These are phyloP conservation scores for Fusarium devonianum DNA, from an alignment of 2,329 filamentous ascomycete species.

Conservation along the genomic window DNA sequence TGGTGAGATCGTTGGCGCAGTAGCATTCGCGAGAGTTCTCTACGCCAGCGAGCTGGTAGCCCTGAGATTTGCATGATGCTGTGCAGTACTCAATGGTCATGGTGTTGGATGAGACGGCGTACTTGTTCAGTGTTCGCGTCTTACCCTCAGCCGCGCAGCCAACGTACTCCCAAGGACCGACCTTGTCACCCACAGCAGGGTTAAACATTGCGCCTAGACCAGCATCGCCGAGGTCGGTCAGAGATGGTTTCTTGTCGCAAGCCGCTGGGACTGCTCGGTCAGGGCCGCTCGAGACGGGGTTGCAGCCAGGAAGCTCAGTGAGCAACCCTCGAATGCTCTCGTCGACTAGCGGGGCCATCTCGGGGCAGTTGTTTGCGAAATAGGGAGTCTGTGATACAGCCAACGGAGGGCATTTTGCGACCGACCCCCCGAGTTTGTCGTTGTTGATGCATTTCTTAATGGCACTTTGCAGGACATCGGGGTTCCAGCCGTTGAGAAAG, in stretches of 20 bases:
- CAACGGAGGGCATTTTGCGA: slow-evolving; percentile 25
- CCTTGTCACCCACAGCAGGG: slow-evolving; percentile 27
- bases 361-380: slow-evolving; percentile 32
- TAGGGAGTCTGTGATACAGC: slow-evolving; percentile 33
- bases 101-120: slow-evolving; percentile 9
- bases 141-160: slow-evolving; percentile 31
- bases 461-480: slow-evolving; percentile 20
- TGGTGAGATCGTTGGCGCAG: slow-evolving; percentile 23
- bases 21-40: slow-evolving; percentile 36
- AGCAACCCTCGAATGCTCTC: slow-evolving; percentile 31
- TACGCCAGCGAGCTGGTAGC: slow-evolving; percentile 32
- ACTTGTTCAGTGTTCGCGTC: slow-evolving; percentile 29
- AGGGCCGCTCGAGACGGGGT: slow-evolving; percentile 25
- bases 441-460: slow-evolving; percentile 36
- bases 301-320: slow-evolving; percentile 30
- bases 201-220: slow-evolving; percentile 17
- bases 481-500: slow-evolving; percentile 34
- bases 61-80: slow-evolving; percentile 28
- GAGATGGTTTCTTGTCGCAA: slow-evolving; percentile 17
- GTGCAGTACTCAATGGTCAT: slow-evolving; percentile 37
- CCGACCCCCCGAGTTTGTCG: slow-evolving; percentile 19
- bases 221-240: slow-evolving; percentile 21
- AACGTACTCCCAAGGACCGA: slow-evolving; percentile 28
- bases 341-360: slow-evolving; percentile 27
- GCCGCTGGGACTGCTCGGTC: slow-evolving; percentile 8